Evolutionary conservation across 352 stramenopile species (phyloP).

Genomic region (Pythium biforme): DNA sequence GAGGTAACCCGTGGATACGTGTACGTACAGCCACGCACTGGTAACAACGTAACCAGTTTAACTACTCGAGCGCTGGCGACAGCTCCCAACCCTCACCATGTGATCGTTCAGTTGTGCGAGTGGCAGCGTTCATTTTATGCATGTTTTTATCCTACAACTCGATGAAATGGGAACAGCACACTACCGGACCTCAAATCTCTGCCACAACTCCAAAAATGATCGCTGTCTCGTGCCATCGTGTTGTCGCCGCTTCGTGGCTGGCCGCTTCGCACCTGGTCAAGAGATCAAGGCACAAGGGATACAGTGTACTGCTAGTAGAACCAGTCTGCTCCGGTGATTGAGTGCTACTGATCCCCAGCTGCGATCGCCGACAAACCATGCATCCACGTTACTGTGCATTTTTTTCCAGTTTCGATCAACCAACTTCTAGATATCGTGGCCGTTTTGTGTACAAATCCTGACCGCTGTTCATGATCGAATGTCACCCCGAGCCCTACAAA

Average conservation of each 20-base stretch:
- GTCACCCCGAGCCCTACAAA: slow-evolving; percentile 12
- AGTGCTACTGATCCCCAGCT: slow-evolving; percentile 5
- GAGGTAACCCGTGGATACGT: slow-evolving; percentile 1
- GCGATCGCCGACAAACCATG: background rate
- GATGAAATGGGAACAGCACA: background rate
- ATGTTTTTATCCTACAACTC: background rate
- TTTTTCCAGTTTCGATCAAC: slow-evolving; percentile 1
- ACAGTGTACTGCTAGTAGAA: too few relatives aligned
- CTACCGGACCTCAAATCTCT: background rate
- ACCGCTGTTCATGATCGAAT: slow-evolving; percentile 6
- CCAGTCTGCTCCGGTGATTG: background rate
- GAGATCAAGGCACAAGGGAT: too few relatives aligned
- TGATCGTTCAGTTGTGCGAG: background rate
- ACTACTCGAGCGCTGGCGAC: slow-evolving; percentile 1
- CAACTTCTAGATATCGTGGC: slow-evolving; percentile 4
- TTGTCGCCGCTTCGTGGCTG: background rate
- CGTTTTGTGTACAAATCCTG: slow-evolving; percentile 9
- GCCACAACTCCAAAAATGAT: background rate
- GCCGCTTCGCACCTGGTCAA: too few relatives aligned
- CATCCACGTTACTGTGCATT: background rate
- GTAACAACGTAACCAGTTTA: slow-evolving; percentile 6
- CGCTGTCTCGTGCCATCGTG: background rate
- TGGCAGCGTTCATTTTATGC: background rate
- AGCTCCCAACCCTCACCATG: background rate
- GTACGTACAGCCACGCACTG: background rate